Percentiles rank a stretch among this genome's conserved stretches.
Conservation (phyloP, 257 asterid species). For the Ilex aquifolium region DNA sequence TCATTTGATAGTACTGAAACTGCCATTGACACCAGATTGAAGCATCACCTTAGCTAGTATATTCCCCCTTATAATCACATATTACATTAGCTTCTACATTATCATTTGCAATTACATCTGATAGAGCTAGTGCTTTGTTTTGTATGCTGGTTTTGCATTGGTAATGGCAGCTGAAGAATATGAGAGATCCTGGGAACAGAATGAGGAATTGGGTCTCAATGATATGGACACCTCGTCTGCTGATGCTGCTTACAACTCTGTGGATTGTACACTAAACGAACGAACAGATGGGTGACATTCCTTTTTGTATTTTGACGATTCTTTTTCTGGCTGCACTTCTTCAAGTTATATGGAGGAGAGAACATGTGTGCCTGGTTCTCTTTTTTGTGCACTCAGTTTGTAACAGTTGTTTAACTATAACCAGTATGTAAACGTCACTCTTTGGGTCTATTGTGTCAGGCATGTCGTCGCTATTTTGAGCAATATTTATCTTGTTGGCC, state of each 20-base stretch:
- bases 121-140: too few species aligned
- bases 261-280: conserved; percentile 4
- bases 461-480: too few species aligned
- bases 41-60: too few species aligned
- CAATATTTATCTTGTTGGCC: too few species aligned
- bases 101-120: background rate
- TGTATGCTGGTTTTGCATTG: background rate
- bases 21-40: too few species aligned
- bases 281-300: background rate
- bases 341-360: too few species aligned
- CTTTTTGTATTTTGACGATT: too few species aligned
- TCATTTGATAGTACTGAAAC: too few species aligned
- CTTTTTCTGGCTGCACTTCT: too few species aligned
- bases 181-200: conserved; percentile 93
- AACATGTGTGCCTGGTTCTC: too few species aligned
- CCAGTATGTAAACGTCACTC: too few species aligned
- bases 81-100: background rate
- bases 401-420: background rate
- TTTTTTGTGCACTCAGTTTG: background rate
- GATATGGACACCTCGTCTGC: conserved; percentile 92
- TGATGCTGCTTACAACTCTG: conserved; percentile 47
- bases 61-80: background rate
- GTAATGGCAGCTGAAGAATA: conserved; percentile 59
- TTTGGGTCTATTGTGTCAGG: too few species aligned
- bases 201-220: conserved; percentile 89